Percentiles rank a stretch among this genome's conserved stretches.
Evolutionary conservation across 306 rosid genomes (phyloP).

Genomic region (Dalbergia cochinchinensis): DNA sequence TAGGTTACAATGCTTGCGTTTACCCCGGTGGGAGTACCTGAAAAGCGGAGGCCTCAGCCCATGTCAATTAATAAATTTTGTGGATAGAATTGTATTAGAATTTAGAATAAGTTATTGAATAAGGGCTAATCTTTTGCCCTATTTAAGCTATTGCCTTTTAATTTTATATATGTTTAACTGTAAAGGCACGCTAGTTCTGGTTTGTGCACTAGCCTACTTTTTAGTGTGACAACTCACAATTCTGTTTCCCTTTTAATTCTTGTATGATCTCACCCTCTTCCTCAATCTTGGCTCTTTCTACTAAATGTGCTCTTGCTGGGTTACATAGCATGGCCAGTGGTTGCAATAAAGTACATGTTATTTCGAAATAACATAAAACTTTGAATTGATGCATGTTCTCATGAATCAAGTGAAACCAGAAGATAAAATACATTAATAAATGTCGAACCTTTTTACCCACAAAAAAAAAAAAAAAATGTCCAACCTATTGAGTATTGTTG

Average conservation of each 20-base stretch:
- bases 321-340: neutral
- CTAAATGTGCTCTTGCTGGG: neutral
- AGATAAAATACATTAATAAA: neutral
- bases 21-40: constrained; percentile 72
- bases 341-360: neutral
- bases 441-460: too few relatives aligned
- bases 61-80: constrained; percentile 22
- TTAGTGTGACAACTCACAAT: constrained; percentile 4
- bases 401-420: neutral
- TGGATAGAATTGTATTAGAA: constrained; percentile 30
- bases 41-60: constrained; percentile 36
- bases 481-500: too few relatives aligned
- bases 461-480: neutral
- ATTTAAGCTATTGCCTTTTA: constrained; percentile 24
- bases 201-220: neutral
- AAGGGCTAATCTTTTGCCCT: constrained; percentile 26
- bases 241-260: constrained; percentile 9
- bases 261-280: neutral
- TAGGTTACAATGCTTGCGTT: constrained; percentile 85
- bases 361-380: neutral
- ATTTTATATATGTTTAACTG: constrained; percentile 35
- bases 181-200: constrained; percentile 25
- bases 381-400: neutral
- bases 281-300: neutral
- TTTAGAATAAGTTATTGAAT: constrained; percentile 41